Percentiles rank a stretch among this genome's conserved stretches.
Evolutionary conservation across 108 stramenopile genomes (phyloP).

Genomic region (Epithemia pelagica): DNA sequence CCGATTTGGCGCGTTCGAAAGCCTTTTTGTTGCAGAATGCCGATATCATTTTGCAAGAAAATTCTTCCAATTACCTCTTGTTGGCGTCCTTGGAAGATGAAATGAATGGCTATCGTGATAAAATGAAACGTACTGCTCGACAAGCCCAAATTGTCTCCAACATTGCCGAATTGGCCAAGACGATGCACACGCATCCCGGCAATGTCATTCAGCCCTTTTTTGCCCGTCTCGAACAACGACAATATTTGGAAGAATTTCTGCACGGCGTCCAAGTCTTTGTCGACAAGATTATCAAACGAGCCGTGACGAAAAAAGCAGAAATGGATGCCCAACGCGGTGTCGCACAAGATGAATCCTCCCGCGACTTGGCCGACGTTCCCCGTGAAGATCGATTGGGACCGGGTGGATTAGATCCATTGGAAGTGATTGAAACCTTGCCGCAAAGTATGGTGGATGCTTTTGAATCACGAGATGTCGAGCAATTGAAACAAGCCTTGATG

Average conservation of each 20-base stretch:
- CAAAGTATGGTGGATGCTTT: constrained; percentile 88
- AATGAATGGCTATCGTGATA: constrained; percentile 96
- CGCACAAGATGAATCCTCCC: constrained; percentile 54
- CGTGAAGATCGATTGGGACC: constrained; percentile 86
- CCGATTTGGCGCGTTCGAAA: constrained; percentile 73
- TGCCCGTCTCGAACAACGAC: constrained; percentile 68
- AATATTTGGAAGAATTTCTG: constrained; percentile 74
- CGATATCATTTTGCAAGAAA: constrained; percentile 89
- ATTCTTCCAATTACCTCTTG: constrained; percentile 91
- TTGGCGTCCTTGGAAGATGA: constrained; percentile 95
- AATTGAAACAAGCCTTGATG: constrained; percentile 70
- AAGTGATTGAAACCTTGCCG: constrained; percentile 90
- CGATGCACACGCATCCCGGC: constrained; percentile 87
- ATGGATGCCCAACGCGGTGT: constrained; percentile 78
- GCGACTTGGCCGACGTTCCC: constrained; percentile 47
- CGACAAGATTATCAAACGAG: constrained; percentile 82
- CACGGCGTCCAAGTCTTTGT: constrained; percentile 75
- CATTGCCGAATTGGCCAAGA: constrained; percentile 94
- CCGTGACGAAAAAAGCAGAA: constrained; percentile 89
- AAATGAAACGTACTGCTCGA: constrained; percentile 90
- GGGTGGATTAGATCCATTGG: constrained; percentile 95
- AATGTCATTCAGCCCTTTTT: constrained; percentile 97
- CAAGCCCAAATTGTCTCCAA: constrained; percentile 90
- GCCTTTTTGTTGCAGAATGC: constrained; percentile 85
- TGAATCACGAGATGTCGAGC: constrained; percentile 78